Base-by-base conservation (phyloP, 805 yeast genomes). In the Huiozyma naganishii region DNA sequence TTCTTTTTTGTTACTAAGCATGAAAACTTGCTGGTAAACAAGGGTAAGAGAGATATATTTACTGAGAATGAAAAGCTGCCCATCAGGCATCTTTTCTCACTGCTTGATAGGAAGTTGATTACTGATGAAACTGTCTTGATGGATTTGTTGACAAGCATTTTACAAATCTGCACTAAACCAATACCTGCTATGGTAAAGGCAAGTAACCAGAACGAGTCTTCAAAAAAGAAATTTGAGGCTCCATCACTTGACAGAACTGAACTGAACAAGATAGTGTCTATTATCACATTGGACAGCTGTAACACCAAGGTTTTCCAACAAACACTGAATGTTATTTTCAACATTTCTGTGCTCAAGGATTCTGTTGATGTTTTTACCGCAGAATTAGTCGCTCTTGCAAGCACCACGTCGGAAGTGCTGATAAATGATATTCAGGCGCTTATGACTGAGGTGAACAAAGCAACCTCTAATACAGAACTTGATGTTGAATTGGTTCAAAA, bases 251-350 rank as follows among this genome's bases (percentile, higher is more conserved):
- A 85, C 0, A 77, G 74, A 36, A 62, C 68, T 17, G 80, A 80
- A 49, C 67, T 86, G 54, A 72, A 76, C 40, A 72, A 72, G 48
- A 68, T 87, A 30, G 80, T 84, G 11, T 71, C 77, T 23, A 77
- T 85, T 30, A 68, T 89, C 42, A 76, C 81, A 5, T 76, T 90
- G 1, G 86, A 84, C 55, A 95, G 89, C 44, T 87, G 96, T 57
- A 79, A 89, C 32, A 80, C 85, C 49, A 74, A 81, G 37, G 85
- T 94, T 0, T 87, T 89, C 66, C 87, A 87, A 53, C 84, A 88
- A 57, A 79, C 89, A 0, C 71, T 89, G 41, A 76, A 84, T 47
- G 76, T 87, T 1, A 83, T 89, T 80, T 89, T 82, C 51, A 80
- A 83, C 55, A 60, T 89, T 38, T 74, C 86, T 0, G 66, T 72